Conservation (phyloP, 1,139 yeast species). For the Saccharomyces hybrid region DNA sequence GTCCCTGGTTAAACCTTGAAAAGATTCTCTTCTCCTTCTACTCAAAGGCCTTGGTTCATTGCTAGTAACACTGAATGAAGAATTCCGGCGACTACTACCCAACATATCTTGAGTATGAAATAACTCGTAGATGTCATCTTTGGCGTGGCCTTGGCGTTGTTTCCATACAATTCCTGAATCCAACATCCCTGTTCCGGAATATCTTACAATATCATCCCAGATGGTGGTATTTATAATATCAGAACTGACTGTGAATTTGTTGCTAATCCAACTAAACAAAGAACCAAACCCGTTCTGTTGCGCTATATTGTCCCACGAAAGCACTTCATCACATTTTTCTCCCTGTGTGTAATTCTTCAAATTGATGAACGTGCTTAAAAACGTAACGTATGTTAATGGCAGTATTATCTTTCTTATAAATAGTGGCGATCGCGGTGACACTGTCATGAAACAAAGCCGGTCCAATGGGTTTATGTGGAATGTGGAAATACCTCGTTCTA, state of each 20-base stretch:
- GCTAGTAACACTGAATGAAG: conserved; percentile 4
- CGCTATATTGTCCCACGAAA: conserved; percentile 16
- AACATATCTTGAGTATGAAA: conserved; percentile 11
- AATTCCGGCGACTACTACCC: conserved; percentile 2
- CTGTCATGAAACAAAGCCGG: conserved; percentile 21
- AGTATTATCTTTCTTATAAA: conserved; percentile 22
- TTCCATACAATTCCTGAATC: conserved; percentile 23
- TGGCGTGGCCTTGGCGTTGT: conserved; percentile 16
- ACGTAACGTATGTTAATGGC: conserved; percentile 19
- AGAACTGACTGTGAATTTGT: conserved; percentile 12
- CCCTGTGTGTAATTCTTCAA: conserved; percentile 12
- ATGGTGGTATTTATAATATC: conserved; percentile 8
- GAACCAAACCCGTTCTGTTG: conserved; percentile 12
- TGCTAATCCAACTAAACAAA: conserved; percentile 12
- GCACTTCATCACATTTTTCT: conserved; percentile 8
- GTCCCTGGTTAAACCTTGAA: background rate
- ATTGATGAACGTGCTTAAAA: conserved; percentile 13
- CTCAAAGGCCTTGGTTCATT: conserved; percentile 2
- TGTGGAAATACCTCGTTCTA: conserved; percentile 18
- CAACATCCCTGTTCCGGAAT: conserved; percentile 17
- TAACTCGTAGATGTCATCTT: conserved; percentile 15
- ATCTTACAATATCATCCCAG: conserved; percentile 14
- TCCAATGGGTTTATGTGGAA: conserved; percentile 27
- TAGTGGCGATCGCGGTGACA: conserved; percentile 17
- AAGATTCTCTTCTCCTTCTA: conserved; percentile 4